Base-by-base conservation (phyloP, 345 rosid genomes). In the Populus davidiana region DNA sequence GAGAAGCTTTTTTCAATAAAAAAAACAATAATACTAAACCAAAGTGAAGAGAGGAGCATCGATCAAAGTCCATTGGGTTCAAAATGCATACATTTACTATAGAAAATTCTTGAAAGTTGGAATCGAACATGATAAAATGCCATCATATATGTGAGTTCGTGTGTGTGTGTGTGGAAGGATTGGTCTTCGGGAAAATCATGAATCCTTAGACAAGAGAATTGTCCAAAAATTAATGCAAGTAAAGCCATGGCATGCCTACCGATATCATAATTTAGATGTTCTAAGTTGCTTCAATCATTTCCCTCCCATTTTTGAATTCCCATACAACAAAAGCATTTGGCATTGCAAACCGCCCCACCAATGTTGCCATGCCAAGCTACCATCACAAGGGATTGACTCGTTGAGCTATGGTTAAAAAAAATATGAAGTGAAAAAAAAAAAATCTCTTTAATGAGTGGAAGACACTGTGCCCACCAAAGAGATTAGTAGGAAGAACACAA, bases 281-380 rank as follows among this genome's bases (percentile, higher is more conserved):
- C 6, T 63, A 64, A 39, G 69, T 74, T 65, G 69, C 4, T 43
- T 43, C 41, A 65, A 43, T 67, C 59, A 64, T 63, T 44, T 12
- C 44, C 17, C 33, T 75, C 31, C 62, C 59, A 47, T 47, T 39
- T 59, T 36, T 36, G 47, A 69, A 75, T 65, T 67, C 18, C 50
- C 20, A 43, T 0, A 47, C 43, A 64, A 6, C 29, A 31, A 63
- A 74, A 25, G 59, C n/a, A 52, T 52, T 6, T 52, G 29, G 11
- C 6, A 72, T 16, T 56, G 41, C 20, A 72, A 83, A 77, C 86
- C 88, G 82, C 73, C 88, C 81, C 67, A 77, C 86, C 84, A 75
- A 67, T 66, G 67, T 79, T 65, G 75, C 43, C 17, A 77, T 73
- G 84, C 81, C 85, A 81, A 67, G 29, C 71, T 62, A 23, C 8